phyloP scores from a whole-genome alignment of 176 grass and related monocot species.

The Secale cereale region DNA sequence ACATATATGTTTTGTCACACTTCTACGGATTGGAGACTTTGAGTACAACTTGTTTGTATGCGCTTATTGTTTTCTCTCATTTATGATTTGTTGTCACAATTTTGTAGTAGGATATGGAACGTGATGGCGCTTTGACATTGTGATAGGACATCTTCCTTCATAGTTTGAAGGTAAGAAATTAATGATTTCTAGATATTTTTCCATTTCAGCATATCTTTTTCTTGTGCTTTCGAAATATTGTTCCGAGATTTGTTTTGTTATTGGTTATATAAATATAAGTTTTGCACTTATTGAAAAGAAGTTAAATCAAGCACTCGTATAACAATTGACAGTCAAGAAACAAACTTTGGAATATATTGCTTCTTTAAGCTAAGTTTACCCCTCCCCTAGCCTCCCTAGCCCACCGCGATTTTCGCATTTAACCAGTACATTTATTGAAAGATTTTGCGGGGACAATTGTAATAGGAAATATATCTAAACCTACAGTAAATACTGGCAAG shows the following conservation, averaged over 20 bases:
- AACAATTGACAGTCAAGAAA: background rate
- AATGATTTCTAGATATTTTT: background rate
- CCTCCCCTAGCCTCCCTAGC: too few species aligned
- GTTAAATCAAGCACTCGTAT: background rate
- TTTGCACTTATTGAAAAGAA: background rate
- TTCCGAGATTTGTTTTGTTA: background rate
- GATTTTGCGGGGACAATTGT: background rate
- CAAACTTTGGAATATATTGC: background rate
- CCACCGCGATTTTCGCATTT: background rate
- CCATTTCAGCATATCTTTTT: background rate
- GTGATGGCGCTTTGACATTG: background rate
- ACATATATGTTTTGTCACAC: background rate
- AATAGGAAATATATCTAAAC: background rate
- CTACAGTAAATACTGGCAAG: too few species aligned
- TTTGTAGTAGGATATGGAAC: background rate
- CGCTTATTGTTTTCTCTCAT: background rate
- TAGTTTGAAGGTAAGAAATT: slow-evolving; percentile 19
- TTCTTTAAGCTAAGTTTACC: background rate
- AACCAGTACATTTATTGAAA: background rate
- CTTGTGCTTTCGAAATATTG: background rate
- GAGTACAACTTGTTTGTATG: background rate
- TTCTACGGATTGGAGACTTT: background rate
- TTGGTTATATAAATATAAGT: background rate
- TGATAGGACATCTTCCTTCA: background rate
- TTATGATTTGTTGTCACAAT: background rate